phyloP scores from a whole-genome alignment of 768 basidiomycete species.

The Lentinula detonsa region DNA sequence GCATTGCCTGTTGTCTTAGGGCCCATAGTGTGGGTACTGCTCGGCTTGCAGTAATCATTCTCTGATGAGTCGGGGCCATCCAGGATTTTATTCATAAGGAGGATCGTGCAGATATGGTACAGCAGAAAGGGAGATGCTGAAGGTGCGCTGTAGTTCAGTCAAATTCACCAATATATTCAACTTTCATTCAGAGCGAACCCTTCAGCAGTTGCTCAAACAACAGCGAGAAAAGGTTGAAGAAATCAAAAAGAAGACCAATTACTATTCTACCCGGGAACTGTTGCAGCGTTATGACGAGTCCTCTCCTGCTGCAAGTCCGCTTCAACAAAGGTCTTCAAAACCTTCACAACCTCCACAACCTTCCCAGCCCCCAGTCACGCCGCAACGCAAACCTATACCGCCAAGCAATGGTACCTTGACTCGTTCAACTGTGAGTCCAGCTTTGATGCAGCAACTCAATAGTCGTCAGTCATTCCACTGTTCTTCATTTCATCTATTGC shows the following conservation, averaged over 20 bases:
- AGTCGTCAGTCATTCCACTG: slow-evolving; percentile 15
- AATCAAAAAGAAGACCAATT: slow-evolving; percentile 97
- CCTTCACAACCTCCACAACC: slow-evolving; percentile 19
- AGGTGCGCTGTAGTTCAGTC: slow-evolving; percentile 40
- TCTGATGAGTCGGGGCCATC: not conserved
- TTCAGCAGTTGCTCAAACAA: slow-evolving; percentile 66
- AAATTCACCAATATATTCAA: not conserved
- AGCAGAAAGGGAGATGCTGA: slow-evolving; percentile 72
- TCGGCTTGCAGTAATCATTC: not conserved
- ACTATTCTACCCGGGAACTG: slow-evolving; percentile 85
- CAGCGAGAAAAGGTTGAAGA: slow-evolving; percentile 88
- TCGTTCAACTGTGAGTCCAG: slow-evolving; percentile 15
- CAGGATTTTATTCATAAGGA: slow-evolving; percentile 69
- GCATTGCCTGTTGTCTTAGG: slow-evolving; percentile 61
- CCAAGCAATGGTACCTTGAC: slow-evolving; percentile 16
- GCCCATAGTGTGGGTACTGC: slow-evolving; percentile 64
- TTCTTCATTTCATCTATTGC: slow-evolving; percentile 2
- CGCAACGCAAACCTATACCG: slow-evolving; percentile 16
- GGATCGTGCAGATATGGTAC: slow-evolving; percentile 84
- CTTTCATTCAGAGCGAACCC: slow-evolving; percentile 58
- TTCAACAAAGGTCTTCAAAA: slow-evolving; percentile 25
- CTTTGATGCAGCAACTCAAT: slow-evolving; percentile 21
- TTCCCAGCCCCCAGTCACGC: slow-evolving; percentile 6
- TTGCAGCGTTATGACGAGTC: slow-evolving; percentile 85
- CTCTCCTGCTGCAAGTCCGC: slow-evolving; percentile 29